Evolutionary conservation across 495 filamentous ascomycete species (phyloP).

Genomic region (Hypoxylon crocopeplum): DNA sequence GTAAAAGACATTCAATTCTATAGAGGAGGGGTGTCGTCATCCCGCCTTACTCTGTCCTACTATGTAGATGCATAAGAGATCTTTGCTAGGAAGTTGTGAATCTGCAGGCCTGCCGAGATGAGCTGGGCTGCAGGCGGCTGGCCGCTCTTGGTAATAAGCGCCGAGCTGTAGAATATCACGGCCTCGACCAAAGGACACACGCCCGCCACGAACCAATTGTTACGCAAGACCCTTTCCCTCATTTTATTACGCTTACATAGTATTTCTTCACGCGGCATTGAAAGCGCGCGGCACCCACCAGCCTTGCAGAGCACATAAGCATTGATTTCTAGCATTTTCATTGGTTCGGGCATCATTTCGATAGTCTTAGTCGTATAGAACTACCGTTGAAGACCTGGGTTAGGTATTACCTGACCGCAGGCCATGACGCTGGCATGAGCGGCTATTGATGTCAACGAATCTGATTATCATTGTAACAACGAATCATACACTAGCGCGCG

Average conservation of each 20-base stretch:
- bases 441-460: not conserved
- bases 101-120: conserved; percentile 17
- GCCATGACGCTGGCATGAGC: not conserved
- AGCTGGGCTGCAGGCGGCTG: conserved; percentile 12
- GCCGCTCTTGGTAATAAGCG: conserved; percentile 26
- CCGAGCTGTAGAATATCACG: conserved; percentile 15
- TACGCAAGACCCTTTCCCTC: not conserved
- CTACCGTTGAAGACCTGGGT: conserved; percentile 11
- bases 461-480: not conserved
- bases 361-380: too few species aligned
- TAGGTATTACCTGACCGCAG: conserved; percentile 5
- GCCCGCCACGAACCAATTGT: conserved; percentile 15
- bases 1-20: conserved; percentile 1
- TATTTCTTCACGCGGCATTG: not conserved
- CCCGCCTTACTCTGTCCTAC: conserved; percentile 14
- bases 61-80: conserved; percentile 26
- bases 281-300: conserved; percentile 29
- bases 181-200: not conserved
- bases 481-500: not conserved
- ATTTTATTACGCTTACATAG: not conserved
- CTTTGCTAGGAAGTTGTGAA: conserved; percentile 22
- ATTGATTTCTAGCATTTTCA: conserved; percentile 3
- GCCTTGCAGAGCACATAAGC: not conserved
- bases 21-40: conserved; percentile 18
- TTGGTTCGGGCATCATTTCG: conserved; percentile 12